A percentile compares a stretch with the other conserved stretches of the same genome.
phyloP scores from a whole-genome alignment of 345 rosid species.

The Eucalyptus fibrosa region DNA sequence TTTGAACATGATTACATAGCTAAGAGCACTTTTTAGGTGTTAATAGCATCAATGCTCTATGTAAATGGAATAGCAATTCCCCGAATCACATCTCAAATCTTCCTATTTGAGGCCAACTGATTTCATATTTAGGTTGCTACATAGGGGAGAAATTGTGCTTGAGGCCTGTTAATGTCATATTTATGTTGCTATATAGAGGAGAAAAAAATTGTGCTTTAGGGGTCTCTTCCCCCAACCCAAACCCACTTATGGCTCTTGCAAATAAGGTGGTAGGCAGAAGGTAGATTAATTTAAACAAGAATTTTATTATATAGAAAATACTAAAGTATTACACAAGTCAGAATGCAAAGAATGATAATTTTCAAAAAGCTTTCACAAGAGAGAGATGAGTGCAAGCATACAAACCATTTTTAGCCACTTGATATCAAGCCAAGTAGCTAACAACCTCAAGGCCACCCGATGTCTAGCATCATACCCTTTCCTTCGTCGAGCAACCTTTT shows the following conservation, averaged over 20 bases:
- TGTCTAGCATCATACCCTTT: slow-evolving; percentile 96
- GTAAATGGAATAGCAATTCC: neutral
- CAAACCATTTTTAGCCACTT: slow-evolving; percentile 83
- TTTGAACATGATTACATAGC: neutral
- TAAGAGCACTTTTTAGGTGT: neutral
- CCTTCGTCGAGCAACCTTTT: slow-evolving; percentile 39
- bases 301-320: neutral
- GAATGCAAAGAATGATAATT: neutral
- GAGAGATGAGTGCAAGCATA: neutral
- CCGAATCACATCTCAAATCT: neutral
- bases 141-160: neutral
- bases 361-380: neutral
- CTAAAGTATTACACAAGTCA: neutral
- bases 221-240: neutral
- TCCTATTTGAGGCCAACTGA: neutral
- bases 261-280: neutral
- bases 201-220: neutral
- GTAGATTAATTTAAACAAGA: neutral
- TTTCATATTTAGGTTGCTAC: neutral
- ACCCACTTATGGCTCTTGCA: neutral
- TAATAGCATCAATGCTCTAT: neutral
- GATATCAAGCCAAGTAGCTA: slow-evolving; percentile 81
- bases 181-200: neutral
- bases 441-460: slow-evolving; percentile 71
- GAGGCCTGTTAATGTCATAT: neutral